Conservation (phyloP, 371 early-diverging fungal genomes). For the Syncephalis plumigaleata region DNA sequence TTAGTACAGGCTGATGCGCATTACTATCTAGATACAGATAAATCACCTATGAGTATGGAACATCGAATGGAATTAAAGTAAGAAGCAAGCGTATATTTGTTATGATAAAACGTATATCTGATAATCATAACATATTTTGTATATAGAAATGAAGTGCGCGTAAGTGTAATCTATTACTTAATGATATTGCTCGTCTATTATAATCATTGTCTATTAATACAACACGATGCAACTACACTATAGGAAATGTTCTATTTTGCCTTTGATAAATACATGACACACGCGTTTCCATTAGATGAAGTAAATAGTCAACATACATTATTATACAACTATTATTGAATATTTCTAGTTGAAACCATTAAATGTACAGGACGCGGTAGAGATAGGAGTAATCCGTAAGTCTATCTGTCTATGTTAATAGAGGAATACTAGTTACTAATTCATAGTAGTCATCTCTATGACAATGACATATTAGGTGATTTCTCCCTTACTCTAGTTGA, state of each 20-base stretch:
- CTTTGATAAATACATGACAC: constrained; percentile 59
- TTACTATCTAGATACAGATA: too few species aligned
- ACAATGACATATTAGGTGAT: constrained; percentile 87
- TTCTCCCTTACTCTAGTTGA: constrained; percentile 84
- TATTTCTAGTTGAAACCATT: constrained; percentile 55
- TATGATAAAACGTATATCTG: too few species aligned
- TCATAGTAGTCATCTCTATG: constrained; percentile 24
- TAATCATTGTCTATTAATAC: too few species aligned
- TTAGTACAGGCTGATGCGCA: too few species aligned
- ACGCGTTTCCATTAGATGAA: constrained; percentile 87
- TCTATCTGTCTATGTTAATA: constrained; percentile 5
- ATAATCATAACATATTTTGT: too few species aligned
- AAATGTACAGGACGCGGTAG: constrained; percentile 61
- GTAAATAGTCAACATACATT: constrained; percentile 9
- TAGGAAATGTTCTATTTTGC: constrained; percentile 82
- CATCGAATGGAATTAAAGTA: too few species aligned
- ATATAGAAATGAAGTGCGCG: too few species aligned
- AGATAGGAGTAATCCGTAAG: constrained; percentile 50
- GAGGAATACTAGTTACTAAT: constrained; percentile 3
- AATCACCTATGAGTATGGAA: too few species aligned
- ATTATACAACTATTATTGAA: background rate
- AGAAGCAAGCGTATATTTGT: too few species aligned
- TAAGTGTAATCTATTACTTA: too few species aligned
- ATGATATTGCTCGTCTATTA: too few species aligned
- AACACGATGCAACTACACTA: background rate